Evolutionary conservation across 73 alveolate species (phyloP), one percentile per base, ranked within the genome.

Genomic region (Strombidium stylifer): DNA sequence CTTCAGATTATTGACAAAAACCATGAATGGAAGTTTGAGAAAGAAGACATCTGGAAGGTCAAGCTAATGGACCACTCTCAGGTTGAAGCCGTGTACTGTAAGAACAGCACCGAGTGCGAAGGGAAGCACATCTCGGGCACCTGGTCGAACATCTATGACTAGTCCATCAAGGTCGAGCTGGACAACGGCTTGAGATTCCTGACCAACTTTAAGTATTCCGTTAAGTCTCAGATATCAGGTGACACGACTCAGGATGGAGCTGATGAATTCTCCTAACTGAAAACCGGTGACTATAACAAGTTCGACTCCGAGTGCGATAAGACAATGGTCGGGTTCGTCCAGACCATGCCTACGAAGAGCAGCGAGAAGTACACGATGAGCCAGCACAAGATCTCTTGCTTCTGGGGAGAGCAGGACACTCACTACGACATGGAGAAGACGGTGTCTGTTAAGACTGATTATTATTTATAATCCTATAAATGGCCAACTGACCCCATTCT

Each of bases 141-240:
- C 5, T 86, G 93, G 93, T 74, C 96, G 1, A 69, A 51, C 40
- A 64, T 86, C 40, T 86, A 82, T 44, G 96, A 86, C 42, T 81
- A 86, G 56, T 83, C 89, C 26, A 53, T 86, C 16, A 50, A 83
- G 24, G 48, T 86, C 16, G 69, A 86, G 24, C 52, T 81, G 16
- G 73, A 49, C 18, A 77, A 74, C 36, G 7, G 49, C n/a, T n/a
- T n/a, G 12, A 55, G 67, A 0, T 69, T 82, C 49, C 48, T 68
- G 41, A 53, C 84, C 14, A 65, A 67, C 49, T 82, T 47, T 50
- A 81, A 71, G 52, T 86, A 86, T 72, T 42, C 54, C 28, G 5
- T 30, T 0, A 50, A 74, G n/a, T 18, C 67, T 35, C 45, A 20
- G n/a, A 28, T 27, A 8, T 34, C 23, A 15, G 25, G 40, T 21